Base-by-base conservation (phyloP, 2,329 filamentous ascomycete genomes). In the Thermoascus crustaceus region DNA sequence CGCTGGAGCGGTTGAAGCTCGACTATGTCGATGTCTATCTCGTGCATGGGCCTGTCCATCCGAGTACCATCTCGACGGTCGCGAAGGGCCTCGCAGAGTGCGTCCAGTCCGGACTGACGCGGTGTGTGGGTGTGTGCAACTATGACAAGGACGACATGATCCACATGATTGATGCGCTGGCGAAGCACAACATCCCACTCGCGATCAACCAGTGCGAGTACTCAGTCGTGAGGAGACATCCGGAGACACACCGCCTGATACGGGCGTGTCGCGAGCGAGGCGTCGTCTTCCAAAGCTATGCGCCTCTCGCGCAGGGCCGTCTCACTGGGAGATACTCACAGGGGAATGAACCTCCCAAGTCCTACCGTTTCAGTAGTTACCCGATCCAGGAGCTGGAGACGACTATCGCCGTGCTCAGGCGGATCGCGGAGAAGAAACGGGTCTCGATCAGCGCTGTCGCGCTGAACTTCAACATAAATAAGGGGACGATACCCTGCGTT, bases 121-220 rank as follows among this genome's bases (percentile, higher is more conserved):
- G 58, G 19, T 54, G 59, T 1, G 58, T 69, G 2, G 66, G 63
- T 4, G 65, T 69, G 3, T 61, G 63, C 33, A 68, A 68, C 45
- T 68, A 68, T 45, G 52, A 52, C 41, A 49, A 44, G 20, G 54
- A 61, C 16, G 61, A 67, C 36, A 63, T 66, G 61, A 39, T 66
- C 30, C 44, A 53, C 39, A 66, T 68, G 56, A 49, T 58, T 29
- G 57, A 63, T n/a, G 64, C 57, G 34, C 46, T 67, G 29, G 52
- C 46, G 10, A 54, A 56, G 41, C 53, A 55, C 23, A 53, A 50
- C 1, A 38, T 67, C 4, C 61, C 64, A 1, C 60, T 69, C 4
- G 59, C 63, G 1, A 56, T 58, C 11, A 67, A 66, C 39, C 64
- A 69, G 44, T 64, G 63, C 52, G 65, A 69, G 42, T 69, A 58